These are phyloP conservation scores for Linum usitatissimum DNA, from an alignment of 345 rosid species.

Conservation along the genomic window DNA sequence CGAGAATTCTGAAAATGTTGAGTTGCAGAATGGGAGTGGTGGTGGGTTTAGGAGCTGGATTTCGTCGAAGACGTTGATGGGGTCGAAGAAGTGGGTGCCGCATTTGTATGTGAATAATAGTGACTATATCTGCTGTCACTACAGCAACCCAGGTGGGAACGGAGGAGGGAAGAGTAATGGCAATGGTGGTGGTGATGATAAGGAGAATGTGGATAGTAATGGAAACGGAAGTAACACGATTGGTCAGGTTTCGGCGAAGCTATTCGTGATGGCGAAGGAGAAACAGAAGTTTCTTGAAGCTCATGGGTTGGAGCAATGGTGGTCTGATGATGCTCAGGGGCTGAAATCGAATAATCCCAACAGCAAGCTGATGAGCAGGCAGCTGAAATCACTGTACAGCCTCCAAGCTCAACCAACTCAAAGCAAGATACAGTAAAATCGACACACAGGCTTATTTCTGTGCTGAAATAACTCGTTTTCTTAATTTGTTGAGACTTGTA, in stretches of 20 bases:
- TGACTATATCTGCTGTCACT: conserved; percentile 79
- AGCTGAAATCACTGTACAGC: conserved; percentile 71
- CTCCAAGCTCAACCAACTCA: conserved; percentile 29
- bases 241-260: conserved; percentile 60
- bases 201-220: conserved; percentile 34
- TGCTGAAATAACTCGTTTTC: too few species aligned
- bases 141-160: conserved; percentile 43
- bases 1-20: neutral
- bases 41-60: conserved; percentile 18
- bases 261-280: conserved; percentile 85
- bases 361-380: conserved; percentile 77
- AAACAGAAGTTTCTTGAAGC: conserved; percentile 92
- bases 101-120: conserved; percentile 84
- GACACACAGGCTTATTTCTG: too few species aligned
- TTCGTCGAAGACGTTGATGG: conserved; percentile 18
- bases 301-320: conserved; percentile 94
- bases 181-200: conserved; percentile 13
- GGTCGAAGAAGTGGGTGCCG: conserved; percentile 69
- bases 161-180: conserved; percentile 14
- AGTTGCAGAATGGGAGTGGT: neutral
- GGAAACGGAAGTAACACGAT: conserved; percentile 11
- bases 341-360: conserved; percentile 45
- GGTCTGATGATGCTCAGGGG: conserved; percentile 83
- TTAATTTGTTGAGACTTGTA: too few species aligned
- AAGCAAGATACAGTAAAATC: conserved; percentile 9